Evolutionary conservation across 2,329 filamentous ascomycete species (phyloP).

Genomic region (Alternaria novae-zelandiae): DNA sequence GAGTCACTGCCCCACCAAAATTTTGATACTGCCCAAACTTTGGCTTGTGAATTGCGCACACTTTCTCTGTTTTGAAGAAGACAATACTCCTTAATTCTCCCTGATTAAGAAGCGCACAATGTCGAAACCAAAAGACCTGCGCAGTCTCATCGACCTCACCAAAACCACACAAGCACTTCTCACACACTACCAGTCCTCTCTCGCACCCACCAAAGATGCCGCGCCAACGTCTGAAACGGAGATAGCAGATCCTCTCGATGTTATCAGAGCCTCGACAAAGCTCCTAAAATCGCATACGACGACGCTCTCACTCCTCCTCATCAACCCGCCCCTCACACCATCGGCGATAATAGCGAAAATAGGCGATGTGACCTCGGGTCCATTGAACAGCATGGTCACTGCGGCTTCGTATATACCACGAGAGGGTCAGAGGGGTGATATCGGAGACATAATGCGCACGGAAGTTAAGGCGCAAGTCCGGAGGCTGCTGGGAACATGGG

Average conservation of each 20-base stretch:
- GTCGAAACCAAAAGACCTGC: constrained; percentile 35
- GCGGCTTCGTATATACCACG: constrained; percentile 47
- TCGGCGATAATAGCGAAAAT: constrained; percentile 75
- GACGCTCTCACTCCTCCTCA: constrained; percentile 83
- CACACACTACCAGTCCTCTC: constrained; percentile 44
- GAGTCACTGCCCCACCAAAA: constrained; percentile 16
- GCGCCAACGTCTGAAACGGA: constrained; percentile 21
- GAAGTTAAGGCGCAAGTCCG: constrained; percentile 68
- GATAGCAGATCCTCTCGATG: constrained; percentile 60
- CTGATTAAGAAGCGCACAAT: constrained; percentile 3
- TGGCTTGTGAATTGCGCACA: neutral
- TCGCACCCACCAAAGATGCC: constrained; percentile 25
- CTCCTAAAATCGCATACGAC: constrained; percentile 83
- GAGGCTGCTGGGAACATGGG: constrained; percentile 68
- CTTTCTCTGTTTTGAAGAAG: too few relatives aligned
- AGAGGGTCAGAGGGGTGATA: constrained; percentile 20
- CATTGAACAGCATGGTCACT: constrained; percentile 76
- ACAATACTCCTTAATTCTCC: too few relatives aligned
- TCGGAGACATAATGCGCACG: constrained; percentile 59
- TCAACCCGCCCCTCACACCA: constrained; percentile 85
- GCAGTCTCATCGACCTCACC: constrained; percentile 42
- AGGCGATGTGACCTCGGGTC: constrained; percentile 71
- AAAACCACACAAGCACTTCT: constrained; percentile 46
- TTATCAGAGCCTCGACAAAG: constrained; percentile 74
- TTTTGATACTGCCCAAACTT: constrained; percentile 2